Evolutionary conservation across 164 flowering plant genomes (phyloP), one percentile per base, ranked within the genome.

Genomic region (Platanus orientalis): DNA sequence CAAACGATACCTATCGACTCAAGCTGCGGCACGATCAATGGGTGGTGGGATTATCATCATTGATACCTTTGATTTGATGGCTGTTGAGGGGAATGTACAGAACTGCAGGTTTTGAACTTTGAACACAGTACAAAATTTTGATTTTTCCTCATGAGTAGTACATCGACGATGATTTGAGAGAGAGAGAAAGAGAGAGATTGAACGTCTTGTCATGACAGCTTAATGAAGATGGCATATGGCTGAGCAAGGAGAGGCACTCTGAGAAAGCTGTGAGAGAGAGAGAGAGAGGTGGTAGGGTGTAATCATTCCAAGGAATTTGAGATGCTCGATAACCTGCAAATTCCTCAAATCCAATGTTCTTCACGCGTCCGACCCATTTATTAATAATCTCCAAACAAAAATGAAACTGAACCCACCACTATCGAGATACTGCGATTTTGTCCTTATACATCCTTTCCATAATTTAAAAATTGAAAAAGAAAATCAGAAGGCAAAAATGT

Each of bases 221-320:
- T 63, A 63, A 57, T 63, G 66, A 25, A 21, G 60, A 40, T 57
- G 44, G 59, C 17, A 40, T 63, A 58, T 36, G 7, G 0, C 42
- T 36, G 42, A 3, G 42, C 42, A 3, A 36, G 42, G 42, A 7
- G 0, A 1, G 42, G 10, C 42, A 36, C 12, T 63, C 66, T 54
- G 55, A 29, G 55, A n/a, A 36, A 29, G 27, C 13, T n/a, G n/a
- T n/a, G n/a, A n/a, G 53, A 45, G 68, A 64, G 51, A 7, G 60
- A 44, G 50, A 53, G 60, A 53, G 58, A 34, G 45, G 55, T 39
- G 60, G 58, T 67, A 47, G 44, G 58, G 57, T 45, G 69, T 70
- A 60, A 70, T 70, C 45, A 70, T 70, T 65, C 27, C 68, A 74
- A 79, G 45, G 80, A 75, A 76, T 74, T 79, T 79, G 76, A 76